Conservation (phyloP, 331 rosid genomes). For the Acacia pycnantha region DNA sequence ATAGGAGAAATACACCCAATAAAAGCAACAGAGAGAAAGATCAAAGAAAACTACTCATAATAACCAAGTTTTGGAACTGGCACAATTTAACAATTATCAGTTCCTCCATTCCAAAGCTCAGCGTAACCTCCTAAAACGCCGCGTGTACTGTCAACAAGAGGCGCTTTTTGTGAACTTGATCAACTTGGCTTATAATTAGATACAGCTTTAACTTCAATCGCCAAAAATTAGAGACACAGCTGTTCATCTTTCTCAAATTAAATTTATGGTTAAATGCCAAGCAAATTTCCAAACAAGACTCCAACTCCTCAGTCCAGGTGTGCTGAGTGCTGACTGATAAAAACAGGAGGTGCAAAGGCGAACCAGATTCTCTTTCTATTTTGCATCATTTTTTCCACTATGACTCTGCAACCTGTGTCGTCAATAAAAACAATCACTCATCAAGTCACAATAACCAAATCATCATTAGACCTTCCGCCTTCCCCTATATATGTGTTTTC, state of each 20-base stretch:
- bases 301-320: background rate
- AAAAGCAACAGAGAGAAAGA: background rate
- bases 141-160: background rate
- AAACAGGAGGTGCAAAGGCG: background rate
- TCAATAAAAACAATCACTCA: background rate
- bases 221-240: background rate
- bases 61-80: background rate
- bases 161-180: background rate
- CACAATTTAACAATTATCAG: background rate
- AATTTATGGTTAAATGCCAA: background rate
- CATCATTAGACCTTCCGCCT: background rate
- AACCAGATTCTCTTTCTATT: background rate
- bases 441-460: background rate
- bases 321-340: background rate
- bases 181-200: background rate
- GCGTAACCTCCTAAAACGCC: background rate
- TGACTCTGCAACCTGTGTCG: background rate
- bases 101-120: background rate
- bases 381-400: background rate
- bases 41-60: background rate
- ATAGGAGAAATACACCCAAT: background rate
- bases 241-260: background rate
- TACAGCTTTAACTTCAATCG: background rate
- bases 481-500: background rate
- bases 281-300: background rate